These are phyloP conservation scores for Bruguiera parviflora DNA, from an alignment of 345 rosid species.

Conservation along the genomic window DNA sequence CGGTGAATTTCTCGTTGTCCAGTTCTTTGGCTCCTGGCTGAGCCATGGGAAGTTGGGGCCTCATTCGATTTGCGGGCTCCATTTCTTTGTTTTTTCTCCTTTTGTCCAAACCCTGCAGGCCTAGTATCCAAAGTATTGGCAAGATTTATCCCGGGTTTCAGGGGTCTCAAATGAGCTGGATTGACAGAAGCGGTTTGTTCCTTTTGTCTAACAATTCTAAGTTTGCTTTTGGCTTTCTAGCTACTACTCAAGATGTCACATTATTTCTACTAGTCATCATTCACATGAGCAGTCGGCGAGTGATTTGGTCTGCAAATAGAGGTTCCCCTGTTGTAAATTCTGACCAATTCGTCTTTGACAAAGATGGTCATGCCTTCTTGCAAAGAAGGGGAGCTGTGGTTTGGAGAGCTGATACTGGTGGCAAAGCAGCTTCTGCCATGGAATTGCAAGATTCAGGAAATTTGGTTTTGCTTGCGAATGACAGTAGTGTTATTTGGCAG, in stretches of 20 bases:
- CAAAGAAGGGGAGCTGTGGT: constrained; percentile 40
- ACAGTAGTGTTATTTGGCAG: constrained; percentile 55
- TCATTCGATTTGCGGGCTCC: constrained; percentile 20
- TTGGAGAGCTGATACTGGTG: constrained; percentile 55
- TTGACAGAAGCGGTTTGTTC: constrained; percentile 59
- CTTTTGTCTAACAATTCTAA: constrained; percentile 56
- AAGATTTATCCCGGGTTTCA: constrained; percentile 41
- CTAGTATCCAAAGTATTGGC: constrained; percentile 33
- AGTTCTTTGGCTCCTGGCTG: constrained; percentile 5
- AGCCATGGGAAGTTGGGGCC: constrained; percentile 36
- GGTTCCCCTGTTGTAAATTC: constrained; percentile 58
- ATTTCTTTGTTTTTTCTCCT: constrained; percentile 30
- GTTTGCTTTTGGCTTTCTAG: constrained; percentile 60
- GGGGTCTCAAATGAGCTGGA: constrained; percentile 74
- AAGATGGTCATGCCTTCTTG: constrained; percentile 54
- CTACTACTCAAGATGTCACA: constrained; percentile 39
- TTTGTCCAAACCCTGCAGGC: constrained; percentile 21
- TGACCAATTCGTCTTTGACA: constrained; percentile 50
- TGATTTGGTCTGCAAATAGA: constrained; percentile 83
- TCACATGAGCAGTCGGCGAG: constrained; percentile 33
- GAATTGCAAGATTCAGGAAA: constrained; percentile 81
- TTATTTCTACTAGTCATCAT: constrained; percentile 49
- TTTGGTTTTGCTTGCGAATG: constrained; percentile 52
- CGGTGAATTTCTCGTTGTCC: background rate
- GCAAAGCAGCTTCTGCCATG: constrained; percentile 54